These are phyloP conservation scores for Cladorrhinum sp. DNA, from an alignment of 2,329 filamentous ascomycete species.

Conservation along the genomic window DNA sequence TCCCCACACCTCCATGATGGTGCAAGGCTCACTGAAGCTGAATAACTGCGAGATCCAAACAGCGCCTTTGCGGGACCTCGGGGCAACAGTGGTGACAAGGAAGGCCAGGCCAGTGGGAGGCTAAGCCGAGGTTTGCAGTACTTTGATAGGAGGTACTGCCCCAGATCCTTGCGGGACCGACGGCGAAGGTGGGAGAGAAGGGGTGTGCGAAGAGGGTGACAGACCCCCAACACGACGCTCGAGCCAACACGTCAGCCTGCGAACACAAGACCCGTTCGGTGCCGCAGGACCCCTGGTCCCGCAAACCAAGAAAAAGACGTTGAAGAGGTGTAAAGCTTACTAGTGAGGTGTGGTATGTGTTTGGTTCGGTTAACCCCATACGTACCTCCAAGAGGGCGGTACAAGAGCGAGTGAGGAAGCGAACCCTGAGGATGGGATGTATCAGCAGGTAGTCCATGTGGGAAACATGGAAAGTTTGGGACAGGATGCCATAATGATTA, in stretches of 20 bases:
- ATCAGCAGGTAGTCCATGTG: too few relatives aligned
- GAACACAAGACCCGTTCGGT: constrained; percentile 6
- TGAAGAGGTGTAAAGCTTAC: background rate
- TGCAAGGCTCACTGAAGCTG: background rate
- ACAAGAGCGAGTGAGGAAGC: background rate
- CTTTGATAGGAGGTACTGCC: background rate
- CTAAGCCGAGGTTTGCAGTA: background rate
- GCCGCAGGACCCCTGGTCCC: constrained; percentile 1
- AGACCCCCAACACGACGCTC: constrained; percentile 1
- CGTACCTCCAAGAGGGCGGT: background rate
- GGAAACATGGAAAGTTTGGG: too few relatives aligned
- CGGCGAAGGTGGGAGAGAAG: background rate
- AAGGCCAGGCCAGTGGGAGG: background rate
- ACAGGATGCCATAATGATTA: too few relatives aligned
- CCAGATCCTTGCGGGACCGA: background rate
- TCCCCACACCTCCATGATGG: background rate
- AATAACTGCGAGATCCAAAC: background rate
- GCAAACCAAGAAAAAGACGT: background rate
- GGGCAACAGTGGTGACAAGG: background rate
- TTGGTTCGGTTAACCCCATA: background rate
- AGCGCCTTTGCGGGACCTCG: background rate
- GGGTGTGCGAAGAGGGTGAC: background rate
- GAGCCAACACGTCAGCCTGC: constrained; percentile 7
- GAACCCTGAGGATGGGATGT: too few relatives aligned
- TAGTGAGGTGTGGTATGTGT: background rate